Base-by-base conservation (phyloP, 768 basidiomycete genomes). In the Amanita jacksonii region DNA sequence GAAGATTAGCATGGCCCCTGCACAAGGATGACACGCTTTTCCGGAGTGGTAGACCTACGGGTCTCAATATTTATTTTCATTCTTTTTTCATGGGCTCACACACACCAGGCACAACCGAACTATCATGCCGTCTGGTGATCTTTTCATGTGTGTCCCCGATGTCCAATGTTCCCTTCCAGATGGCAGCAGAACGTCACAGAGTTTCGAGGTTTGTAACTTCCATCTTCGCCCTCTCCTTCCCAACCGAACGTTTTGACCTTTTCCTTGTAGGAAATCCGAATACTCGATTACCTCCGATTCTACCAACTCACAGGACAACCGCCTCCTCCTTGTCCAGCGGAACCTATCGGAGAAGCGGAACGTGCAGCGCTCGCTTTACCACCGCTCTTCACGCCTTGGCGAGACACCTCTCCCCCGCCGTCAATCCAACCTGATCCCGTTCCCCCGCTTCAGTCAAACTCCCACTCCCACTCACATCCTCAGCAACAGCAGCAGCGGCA, bases 1-100 rank as follows among this genome's bases (percentile, higher is more conserved):
- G 91, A 93, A 93, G 91, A 92, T 94, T 92, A 93, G 91, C 91
- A 94, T 94, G 87, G 92, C 90, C 91, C 92, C 91, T 94, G 91
- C 92, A 94, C 90, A 96, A 94, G 92, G 91, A 94, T 93, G 91
- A 92, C 91, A 93, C 87, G 85, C 85, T 88, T 85, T 84, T 76
- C 81, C 82, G 81, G 84, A 85, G 83, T 85, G 82, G 83, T 83
- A 83, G 71, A 72, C 57, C 67, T 69, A 70, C 65, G 68, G 68
- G 57, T 69, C 68, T 71, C 69, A 71, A 71, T 70, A 71, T 71
- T 71, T 71, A 69, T 69, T 68, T 65, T 66, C 18, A 24, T 52
- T 48, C 52, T 33, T 28, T 28, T 28, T 28, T 28, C 27, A 28
- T 28, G 27, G 6, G 6, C 6, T 28, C 12, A 28, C 12, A n/a